Base-by-base conservation (phyloP, 2,329 filamentous ascomycete genomes). In the Trichoderma atrobrunneum region DNA sequence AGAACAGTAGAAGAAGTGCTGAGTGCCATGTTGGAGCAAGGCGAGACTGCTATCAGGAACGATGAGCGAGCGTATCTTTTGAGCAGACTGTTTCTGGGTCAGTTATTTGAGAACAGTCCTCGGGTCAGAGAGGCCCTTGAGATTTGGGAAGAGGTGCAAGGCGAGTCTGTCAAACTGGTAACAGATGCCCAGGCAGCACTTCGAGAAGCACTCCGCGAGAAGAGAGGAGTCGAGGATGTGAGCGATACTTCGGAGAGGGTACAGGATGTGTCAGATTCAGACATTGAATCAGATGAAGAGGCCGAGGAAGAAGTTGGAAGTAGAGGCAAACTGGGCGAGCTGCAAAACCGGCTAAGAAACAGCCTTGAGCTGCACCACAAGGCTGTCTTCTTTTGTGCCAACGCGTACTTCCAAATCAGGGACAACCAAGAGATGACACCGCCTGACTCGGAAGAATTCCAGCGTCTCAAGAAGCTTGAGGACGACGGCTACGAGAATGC, bases 21-120 rank as follows among this genome's bases (percentile, higher is more conserved):
- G 12, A 91, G 94, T 74, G 90, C 91, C 5, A 98, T 99, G 95
- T 91, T 98, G 72, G 94, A 97, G 70, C 91, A 95, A 77, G 94
- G 92, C 57, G 92, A 95, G 72, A 84, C 84, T 7, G 79, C 82
- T 1, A 87, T 95, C 71, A 88, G 91, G 66, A 82, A 86, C 0
- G 91, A 95, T 72, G 91, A 96, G 77, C 88, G 94, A 67, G 83
- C 85, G 2, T 85, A 91, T 62, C 84, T 97, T 7, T 79, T 88
- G 3, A 85, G 85, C 39, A 89, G 89, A 73, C 83, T 97, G 59
- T 87, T 87, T 18, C 86, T 89, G 70, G 95, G 93, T 0, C 95
- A 98, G 76, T 82, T 98, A 4, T 85, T 92, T 51, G 94, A 95
- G 73, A 94, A 94, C 76, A 90, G 91, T 7, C 88, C 90, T 43